Conservation (phyloP, 73 alveolate species). For the Breviolum minutum region DNA sequence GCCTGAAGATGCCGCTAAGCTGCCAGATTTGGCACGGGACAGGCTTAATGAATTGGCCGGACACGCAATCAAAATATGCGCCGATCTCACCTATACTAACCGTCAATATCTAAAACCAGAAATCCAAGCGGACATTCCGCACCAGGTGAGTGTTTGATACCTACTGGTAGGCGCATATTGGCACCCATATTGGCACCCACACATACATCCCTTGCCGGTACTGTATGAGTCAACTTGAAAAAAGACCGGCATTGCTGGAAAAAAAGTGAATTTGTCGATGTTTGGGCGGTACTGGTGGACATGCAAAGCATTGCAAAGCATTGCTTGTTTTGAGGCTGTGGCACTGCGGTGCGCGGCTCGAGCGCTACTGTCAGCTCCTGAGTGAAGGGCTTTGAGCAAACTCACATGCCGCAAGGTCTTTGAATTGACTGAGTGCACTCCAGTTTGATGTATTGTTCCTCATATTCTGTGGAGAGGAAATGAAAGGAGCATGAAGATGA, state of each 20-base stretch:
- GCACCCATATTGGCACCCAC: no score
- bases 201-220: no score
- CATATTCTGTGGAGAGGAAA: background rate
- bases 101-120: no score
- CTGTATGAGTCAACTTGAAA: no score
- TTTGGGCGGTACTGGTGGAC: background rate
- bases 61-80: no score
- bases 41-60: background rate
- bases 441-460: background rate
- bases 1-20: constrained; percentile 45
- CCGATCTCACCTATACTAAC: no score
- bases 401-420: background rate
- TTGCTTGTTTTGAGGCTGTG: constrained; percentile 31
- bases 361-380: constrained; percentile 39
- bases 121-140: no score
- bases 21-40: background rate
- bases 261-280: no score
- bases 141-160: no score
- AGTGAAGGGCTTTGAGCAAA: background rate
- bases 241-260: no score
- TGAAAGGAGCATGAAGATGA: background rate
- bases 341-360: constrained; percentile 94
- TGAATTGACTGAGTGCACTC: background rate
- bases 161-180: no score
- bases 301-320: background rate